These are phyloP conservation scores for Colletotrichum sp. DNA, from an alignment of 2,329 filamentous ascomycete genomes.

Conservation along the genomic window DNA sequence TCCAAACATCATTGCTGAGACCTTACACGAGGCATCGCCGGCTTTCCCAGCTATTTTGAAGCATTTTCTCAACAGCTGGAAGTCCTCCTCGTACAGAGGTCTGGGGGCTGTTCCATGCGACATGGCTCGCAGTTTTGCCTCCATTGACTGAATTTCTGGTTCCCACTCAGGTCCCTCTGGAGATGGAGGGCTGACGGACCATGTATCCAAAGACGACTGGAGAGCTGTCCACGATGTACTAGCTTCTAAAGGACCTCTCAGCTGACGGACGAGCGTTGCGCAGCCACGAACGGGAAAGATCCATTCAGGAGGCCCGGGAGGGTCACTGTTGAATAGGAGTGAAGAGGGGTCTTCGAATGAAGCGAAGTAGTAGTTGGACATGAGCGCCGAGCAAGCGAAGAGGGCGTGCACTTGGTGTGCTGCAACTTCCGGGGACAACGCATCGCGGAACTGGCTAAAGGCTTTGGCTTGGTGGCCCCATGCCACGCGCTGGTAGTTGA, in stretches of 20 bases:
- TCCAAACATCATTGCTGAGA: not conserved
- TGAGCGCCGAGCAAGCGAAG: not conserved
- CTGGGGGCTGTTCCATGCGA: fast-evolving
- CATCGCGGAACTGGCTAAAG: not conserved
- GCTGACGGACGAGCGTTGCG: not conserved
- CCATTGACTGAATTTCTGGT: not conserved
- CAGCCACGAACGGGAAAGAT: not conserved
- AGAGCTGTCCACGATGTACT: not conserved
- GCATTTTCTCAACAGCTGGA: not conserved
- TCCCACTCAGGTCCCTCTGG: not conserved
- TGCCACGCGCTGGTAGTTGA: not conserved
- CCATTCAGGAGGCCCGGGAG: not conserved
- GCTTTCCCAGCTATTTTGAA: not conserved
- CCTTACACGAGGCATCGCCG: not conserved
- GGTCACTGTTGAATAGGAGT: not conserved
- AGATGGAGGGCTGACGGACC: not conserved
- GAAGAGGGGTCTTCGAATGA: not conserved
- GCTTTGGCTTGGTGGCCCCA: not conserved
- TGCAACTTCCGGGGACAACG: not conserved
- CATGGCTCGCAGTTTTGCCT: fast-evolving
- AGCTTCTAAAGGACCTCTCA: not conserved
- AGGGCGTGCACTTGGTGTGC: not conserved
- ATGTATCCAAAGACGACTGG: not conserved
- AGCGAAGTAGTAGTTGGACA: not conserved
- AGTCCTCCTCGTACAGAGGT: not conserved